Evolutionary conservation across 164 flowering plant species (phyloP).

Genomic region (Aristolochia californica): DNA sequence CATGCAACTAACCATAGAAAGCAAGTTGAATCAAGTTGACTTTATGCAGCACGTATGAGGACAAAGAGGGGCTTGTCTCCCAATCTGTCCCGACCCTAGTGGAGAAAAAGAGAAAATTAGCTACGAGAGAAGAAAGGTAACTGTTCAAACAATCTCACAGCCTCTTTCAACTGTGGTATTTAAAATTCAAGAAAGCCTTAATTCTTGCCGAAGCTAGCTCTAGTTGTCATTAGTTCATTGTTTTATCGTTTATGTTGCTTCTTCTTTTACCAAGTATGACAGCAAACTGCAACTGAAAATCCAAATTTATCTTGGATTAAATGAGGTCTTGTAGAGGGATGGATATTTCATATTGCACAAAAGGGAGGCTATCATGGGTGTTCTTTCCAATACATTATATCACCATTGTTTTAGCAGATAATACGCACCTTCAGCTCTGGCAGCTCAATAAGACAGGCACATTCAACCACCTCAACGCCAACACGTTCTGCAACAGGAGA

Average conservation of each 20-base stretch:
- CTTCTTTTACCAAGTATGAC: too few relatives aligned
- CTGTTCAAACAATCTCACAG: not conserved
- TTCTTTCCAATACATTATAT: too few relatives aligned
- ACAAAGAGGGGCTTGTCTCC: conserved; percentile 8
- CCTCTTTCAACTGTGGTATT: too few relatives aligned
- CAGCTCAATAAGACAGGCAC: conserved; percentile 87
- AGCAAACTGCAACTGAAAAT: too few relatives aligned
- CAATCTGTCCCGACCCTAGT: conserved; percentile 6
- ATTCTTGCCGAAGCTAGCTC: too few relatives aligned
- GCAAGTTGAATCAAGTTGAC: not conserved
- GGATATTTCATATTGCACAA: not conserved
- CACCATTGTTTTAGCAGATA: too few relatives aligned
- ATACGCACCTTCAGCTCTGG: conserved; percentile 65
- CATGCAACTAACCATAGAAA: not conserved
- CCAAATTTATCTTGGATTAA: not conserved
- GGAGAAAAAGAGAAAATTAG: not conserved
- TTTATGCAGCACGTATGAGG: conserved; percentile 2
- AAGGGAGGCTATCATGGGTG: too few relatives aligned
- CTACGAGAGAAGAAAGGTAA: not conserved
- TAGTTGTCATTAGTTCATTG: too few relatives aligned
- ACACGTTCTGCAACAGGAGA: conserved; percentile 63
- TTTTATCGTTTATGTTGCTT: too few relatives aligned
- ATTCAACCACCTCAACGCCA: conserved; percentile 77
- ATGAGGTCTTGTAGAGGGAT: not conserved
- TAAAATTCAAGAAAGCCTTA: too few relatives aligned